These are phyloP conservation scores for Purpureocillium takamizusanense DNA, from an alignment of 2,329 filamentous ascomycete species.

Conservation along the genomic window DNA sequence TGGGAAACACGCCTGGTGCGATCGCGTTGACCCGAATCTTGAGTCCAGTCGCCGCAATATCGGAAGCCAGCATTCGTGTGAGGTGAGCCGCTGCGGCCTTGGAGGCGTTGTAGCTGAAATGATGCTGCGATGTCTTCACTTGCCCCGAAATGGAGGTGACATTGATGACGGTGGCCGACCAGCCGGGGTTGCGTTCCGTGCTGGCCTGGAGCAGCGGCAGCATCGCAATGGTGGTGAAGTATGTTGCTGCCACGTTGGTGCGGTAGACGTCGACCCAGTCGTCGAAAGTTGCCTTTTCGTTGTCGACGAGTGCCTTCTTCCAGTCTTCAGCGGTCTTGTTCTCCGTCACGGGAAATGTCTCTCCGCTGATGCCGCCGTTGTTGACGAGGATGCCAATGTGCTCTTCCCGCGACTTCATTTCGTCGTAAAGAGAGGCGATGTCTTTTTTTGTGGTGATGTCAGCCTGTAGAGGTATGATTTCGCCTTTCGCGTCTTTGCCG, in stretches of 20 bases:
- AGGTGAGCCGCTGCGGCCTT: slow-evolving; percentile 60
- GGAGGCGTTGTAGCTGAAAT: slow-evolving; percentile 54
- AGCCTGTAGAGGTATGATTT: slow-evolving; percentile 49
- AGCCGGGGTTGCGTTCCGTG: slow-evolving; percentile 31
- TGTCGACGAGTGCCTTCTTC: slow-evolving; percentile 57
- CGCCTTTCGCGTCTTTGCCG: slow-evolving; percentile 41
- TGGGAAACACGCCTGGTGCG: slow-evolving; percentile 63
- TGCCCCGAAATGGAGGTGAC: slow-evolving; percentile 59
- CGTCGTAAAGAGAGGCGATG: slow-evolving; percentile 45
- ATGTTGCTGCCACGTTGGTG: slow-evolving; percentile 65
- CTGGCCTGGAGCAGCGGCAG: slow-evolving; percentile 51
- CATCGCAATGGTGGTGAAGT: slow-evolving; percentile 55
- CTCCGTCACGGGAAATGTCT: slow-evolving; percentile 41
- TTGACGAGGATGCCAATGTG: slow-evolving; percentile 59
- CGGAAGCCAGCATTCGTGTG: slow-evolving; percentile 52
- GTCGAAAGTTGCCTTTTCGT: slow-evolving; percentile 45
- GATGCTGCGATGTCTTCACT: slow-evolving; percentile 53
- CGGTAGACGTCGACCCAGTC: slow-evolving; percentile 66
- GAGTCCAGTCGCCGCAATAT: slow-evolving; percentile 48
- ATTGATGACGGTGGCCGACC: slow-evolving; percentile 55
- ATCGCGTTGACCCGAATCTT: slow-evolving; percentile 64
- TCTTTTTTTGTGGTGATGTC: slow-evolving; percentile 56
- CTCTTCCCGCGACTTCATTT: slow-evolving; percentile 44
- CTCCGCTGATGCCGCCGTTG: slow-evolving; percentile 57
- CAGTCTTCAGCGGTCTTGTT: slow-evolving; percentile 34